phyloP scores from a whole-genome alignment of 257 asterid genomes.

The Cynanchum wilfordii region DNA sequence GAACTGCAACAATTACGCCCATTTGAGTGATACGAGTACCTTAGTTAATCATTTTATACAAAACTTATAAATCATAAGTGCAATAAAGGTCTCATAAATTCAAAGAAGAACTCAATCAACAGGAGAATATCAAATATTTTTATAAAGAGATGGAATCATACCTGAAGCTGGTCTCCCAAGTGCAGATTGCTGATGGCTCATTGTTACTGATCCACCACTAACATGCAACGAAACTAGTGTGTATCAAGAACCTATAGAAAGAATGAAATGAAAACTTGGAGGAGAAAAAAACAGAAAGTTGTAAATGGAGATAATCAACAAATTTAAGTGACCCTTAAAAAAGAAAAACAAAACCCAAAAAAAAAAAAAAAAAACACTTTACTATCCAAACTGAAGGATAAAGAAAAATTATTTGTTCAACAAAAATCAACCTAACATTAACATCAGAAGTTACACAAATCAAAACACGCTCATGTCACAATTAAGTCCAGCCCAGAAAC shows the following conservation, averaged over 20 bases:
- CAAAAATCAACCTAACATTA: not conserved
- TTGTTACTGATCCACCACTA: constrained; percentile 4
- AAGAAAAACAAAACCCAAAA: not conserved
- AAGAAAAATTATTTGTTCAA: not conserved
- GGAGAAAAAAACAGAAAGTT: not conserved
- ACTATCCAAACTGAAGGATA: not conserved
- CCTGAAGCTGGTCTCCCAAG: constrained; percentile 16
- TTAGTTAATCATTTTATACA: not conserved
- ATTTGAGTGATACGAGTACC: not conserved
- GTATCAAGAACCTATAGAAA: not conserved
- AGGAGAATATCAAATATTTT: not conserved
- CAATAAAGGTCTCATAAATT: not conserved
- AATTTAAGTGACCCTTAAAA: not conserved
- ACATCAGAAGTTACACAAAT: not conserved
- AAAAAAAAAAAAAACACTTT: too few relatives aligned
- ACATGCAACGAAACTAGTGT: constrained; percentile 1
- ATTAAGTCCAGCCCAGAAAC: not conserved
- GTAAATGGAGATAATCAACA: not conserved
- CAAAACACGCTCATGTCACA: not conserved
- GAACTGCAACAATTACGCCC: not conserved
- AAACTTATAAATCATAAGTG: not conserved
- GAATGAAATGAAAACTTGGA: not conserved
- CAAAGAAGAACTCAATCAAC: not conserved
- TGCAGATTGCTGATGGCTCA: constrained; percentile 11
- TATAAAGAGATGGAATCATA: constrained; percentile 3